Base-by-base conservation (phyloP, 257 asterid genomes). In the Verbascum thapsus region DNA sequence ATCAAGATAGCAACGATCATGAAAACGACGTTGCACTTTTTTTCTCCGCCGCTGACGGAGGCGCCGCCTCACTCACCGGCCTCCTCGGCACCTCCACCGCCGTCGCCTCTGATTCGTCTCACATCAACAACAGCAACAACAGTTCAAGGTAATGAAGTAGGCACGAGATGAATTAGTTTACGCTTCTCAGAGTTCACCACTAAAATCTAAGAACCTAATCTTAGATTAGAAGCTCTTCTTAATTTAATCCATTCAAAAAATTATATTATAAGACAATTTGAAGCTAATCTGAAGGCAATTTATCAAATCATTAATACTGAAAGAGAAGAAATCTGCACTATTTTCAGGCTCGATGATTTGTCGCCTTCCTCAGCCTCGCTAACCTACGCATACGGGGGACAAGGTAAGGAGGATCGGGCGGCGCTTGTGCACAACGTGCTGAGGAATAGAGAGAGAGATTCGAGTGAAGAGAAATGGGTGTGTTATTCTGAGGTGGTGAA, bases 31-130 rank as follows among this genome's bases (percentile, higher is more conserved):
- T 88, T 40, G 98, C 88, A 2, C 72, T 75, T 52, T 74, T 81
- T 63, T 86, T 91, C 83, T 77, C 95, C 20, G 78, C 81, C 66
- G 76, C 80, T 15, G 98, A 88, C 51, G 92, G 89, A 43, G 85
- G 84, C 50, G 91, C 82, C 62, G 60, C 87, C 30, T 61, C 88
- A 3, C 84, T 85, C 59, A 78, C 80, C 63, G 92, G 79, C 6
- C 80, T 88, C 15, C 92, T 88, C 8, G 87, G 77, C 63, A 54
- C 69, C 30, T 54, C 87, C 70, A 47, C 72, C 39, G 53, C 66
- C 47, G 74, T 76, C 10, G 72, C 77, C 10, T 81, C 86, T 48
- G 57, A 60, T 47, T 69, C 83, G 58, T 72, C 83, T 12, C 76
- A 67, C 61, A 72, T 64, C 19, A 60, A 74, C 53, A 68, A 72